Evolutionary conservation across 352 stramenopile genomes (phyloP), one percentile per base, ranked within the genome.

Genomic region (Phytopythium aichiense): DNA sequence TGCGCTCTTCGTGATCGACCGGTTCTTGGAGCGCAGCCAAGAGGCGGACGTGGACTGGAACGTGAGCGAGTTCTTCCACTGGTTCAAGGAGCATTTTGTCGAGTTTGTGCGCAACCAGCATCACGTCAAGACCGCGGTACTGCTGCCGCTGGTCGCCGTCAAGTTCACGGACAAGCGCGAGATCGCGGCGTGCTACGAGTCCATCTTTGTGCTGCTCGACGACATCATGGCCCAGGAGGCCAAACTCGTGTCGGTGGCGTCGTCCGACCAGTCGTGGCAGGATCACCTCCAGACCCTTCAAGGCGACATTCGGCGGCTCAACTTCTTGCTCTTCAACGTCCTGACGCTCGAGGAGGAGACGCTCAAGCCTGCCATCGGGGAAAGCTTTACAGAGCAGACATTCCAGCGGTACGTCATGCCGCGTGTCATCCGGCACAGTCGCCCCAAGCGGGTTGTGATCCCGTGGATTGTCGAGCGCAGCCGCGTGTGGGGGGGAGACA

Each of bases 401-500:
- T 94, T 94, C 56, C 72, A 89, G 60, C 65, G 68, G 18, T 94
- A 88, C 48, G 83, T 94, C 8, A 85, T 92, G 71, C 85, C 85
- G 5, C 79, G 82, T 13, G 76, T 92, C 23, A 85, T 91, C 57
- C 79, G 80, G 30, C 74, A 76, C 7, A 86, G 71, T 0, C 79
- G 73, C 45, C 82, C 85, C 8, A 91, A 91, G 67, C 69, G 71
- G 13, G 69, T 92, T 7, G 81, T 92, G 53, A 77, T 94, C 13
- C 83, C 84, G 9, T 94, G 85, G 85, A 92, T 94, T 30, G 81
- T 92, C 22, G 85, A 94, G 56, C 77, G 83, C 18, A 85, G 73
- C 61, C 80, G 82, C 31, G 64, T 91, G 7, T 92, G 83, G 85
- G 83, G 85, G 43, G 81, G 77, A 49, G 66, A 65, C 37, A 76